phyloP scores from a whole-genome alignment of 225 moss, liverwort and hornwort genomes.

The Neckera pumila region DNA sequence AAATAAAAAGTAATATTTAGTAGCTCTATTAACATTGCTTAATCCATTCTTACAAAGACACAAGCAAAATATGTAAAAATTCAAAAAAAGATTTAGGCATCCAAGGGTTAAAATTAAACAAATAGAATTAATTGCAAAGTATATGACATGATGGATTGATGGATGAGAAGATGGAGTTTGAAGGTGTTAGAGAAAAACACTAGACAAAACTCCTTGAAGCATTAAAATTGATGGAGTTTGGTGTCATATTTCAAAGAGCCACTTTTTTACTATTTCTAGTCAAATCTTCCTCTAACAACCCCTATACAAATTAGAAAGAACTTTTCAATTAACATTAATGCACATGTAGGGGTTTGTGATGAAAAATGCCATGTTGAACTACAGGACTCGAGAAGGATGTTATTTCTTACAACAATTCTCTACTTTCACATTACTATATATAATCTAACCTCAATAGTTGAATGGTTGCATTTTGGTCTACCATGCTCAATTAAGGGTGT shows the following conservation, averaged over 20 bases:
- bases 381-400: not conserved
- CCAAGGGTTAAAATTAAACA: too few species aligned
- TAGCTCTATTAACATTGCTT: too few species aligned
- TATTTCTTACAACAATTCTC: not conserved
- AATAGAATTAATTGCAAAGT: not conserved
- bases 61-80: too few species aligned
- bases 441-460: not conserved
- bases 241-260: not conserved
- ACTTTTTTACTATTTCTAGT: not conserved
- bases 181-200: fast-evolving
- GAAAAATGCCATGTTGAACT: not conserved
- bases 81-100: too few species aligned
- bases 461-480: not conserved
- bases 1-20: too few species aligned
- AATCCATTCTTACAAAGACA: too few species aligned
- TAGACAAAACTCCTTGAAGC: not conserved
- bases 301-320: not conserved
- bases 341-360: not conserved
- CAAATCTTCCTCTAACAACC: not conserved
- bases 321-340: not conserved
- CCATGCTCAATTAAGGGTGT: not conserved
- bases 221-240: not conserved
- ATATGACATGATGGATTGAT: not conserved
- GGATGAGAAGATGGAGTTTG: fast-evolving
- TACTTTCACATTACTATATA: not conserved